These are phyloP conservation scores for Pythium chondricola DNA, from an alignment of 352 stramenopile species.

Conservation along the genomic window DNA sequence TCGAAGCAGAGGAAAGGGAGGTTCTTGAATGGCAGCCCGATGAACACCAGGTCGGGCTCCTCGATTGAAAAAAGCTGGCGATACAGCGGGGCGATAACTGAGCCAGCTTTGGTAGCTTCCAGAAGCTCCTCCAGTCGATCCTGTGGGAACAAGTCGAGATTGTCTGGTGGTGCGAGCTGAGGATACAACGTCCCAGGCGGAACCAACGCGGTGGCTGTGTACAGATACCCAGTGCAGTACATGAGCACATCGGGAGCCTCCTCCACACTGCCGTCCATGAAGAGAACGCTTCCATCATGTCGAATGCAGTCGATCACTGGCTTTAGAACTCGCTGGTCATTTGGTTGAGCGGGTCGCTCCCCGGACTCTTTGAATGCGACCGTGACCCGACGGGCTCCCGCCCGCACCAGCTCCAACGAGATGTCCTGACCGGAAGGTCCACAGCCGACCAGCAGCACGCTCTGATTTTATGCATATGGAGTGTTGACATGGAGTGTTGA, in stretches of 20 bases:
- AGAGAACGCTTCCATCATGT: slow-evolving; percentile 43
- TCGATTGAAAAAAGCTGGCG: slow-evolving; percentile 77
- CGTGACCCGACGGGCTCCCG: slow-evolving; percentile 40
- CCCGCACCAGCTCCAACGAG: slow-evolving; percentile 53
- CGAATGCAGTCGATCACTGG: slow-evolving; percentile 44
- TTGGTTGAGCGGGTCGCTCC: background rate
- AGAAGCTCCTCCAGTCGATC: slow-evolving; percentile 27
- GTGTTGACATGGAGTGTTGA: background rate
- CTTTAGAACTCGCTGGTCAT: slow-evolving; percentile 39
- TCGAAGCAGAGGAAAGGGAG: slow-evolving; percentile 79
- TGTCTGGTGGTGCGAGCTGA: slow-evolving; percentile 5
- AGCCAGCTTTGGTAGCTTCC: slow-evolving; percentile 20
- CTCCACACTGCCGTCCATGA: slow-evolving; percentile 48
- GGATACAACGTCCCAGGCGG: slow-evolving; percentile 43
- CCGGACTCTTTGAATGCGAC: slow-evolving; percentile 31
- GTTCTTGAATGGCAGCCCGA: slow-evolving; percentile 70
- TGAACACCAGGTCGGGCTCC: slow-evolving; percentile 61
- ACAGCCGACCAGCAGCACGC: slow-evolving; percentile 56
- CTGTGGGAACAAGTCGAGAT: slow-evolving; percentile 14
- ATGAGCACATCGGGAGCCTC: slow-evolving; percentile 63
- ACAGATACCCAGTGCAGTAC: slow-evolving; percentile 73
- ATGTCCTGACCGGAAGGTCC: slow-evolving; percentile 76
- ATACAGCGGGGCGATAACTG: slow-evolving; percentile 58
- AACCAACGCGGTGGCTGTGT: slow-evolving; percentile 46
- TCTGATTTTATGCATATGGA: slow-evolving; percentile 15